Evolutionary conservation across 139 green algal genomes (phyloP), one percentile per base, ranked within the genome.

Genomic region (Zygnema cylindricum): DNA sequence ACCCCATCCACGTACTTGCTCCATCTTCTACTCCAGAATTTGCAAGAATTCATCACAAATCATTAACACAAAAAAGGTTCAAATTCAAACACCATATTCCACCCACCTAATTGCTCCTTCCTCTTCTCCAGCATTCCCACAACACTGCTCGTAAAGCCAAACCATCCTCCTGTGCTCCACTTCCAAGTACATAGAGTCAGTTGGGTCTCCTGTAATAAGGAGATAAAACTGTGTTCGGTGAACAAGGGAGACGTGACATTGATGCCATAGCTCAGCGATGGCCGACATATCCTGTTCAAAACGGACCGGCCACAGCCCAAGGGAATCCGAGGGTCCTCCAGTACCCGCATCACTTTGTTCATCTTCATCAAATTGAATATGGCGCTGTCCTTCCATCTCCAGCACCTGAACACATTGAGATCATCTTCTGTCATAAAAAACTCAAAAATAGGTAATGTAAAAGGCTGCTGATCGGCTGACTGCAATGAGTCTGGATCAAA

Each of bases 171-270:
- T 78, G 21, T 32, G 41, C 82, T 91, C 87, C 35, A 91, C 82
- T 41, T 91, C 83, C n/a, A 91, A 55, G 55, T 91, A 91, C 22
- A 89, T n/a, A 1, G 22, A 55, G 40, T 90, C 87, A 55, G 57
- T 42, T 33, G 32, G 25, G n/a, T 38, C 82, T 33, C 87, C 82
- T 25, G 40, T 89, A 25, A 91, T 69, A 25, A 84, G 39, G 16
- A 91, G 87, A 69, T 79, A 91, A 41, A 91, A 89, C 23, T 90
- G 82, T 42, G 87, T 77, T 16, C 87, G 82, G 73, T 89, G 87
- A n/a, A 86, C 39, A 36, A 91, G 81, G n/a, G 81, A 75, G 42
- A 91, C 87, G 21, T 91, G 81, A 55, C 82, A 82, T 30, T n/a
- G 42, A n/a, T 89, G 40, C 87, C 87, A 91, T 76, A 90, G 87